Percentiles rank a stretch among this genome's conserved stretches.
These are phyloP conservation scores for Pichia insulana DNA, from an alignment of 805 yeast genomes.

Conservation along the genomic window DNA sequence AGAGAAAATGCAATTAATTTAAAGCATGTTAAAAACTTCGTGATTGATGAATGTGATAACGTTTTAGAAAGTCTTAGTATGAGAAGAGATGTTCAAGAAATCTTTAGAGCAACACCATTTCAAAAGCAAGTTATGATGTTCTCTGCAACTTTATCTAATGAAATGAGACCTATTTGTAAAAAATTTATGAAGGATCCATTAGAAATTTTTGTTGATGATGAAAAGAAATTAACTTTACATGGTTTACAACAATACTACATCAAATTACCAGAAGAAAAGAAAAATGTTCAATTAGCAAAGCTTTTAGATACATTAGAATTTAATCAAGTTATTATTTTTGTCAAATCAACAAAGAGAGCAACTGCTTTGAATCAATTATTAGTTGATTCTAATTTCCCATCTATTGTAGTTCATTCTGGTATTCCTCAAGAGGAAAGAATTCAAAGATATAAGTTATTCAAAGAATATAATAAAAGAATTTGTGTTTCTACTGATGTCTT, in stretches of 20 bases:
- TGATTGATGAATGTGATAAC: constrained; percentile 97
- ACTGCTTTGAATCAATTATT: constrained; percentile 82
- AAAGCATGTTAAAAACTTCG: constrained; percentile 85
- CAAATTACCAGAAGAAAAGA: constrained; percentile 82
- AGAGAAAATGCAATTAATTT: constrained; percentile 84
- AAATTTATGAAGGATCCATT: constrained; percentile 97
- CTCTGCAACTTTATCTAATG: constrained; percentile 90
- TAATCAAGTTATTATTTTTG: constrained; percentile 96
- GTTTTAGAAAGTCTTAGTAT: constrained; percentile 78
- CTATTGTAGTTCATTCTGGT: constrained; percentile 92
- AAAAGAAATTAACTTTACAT: constrained; percentile 92
- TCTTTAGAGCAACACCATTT: constrained; percentile 94
- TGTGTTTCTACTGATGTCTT: constrained; percentile 98
- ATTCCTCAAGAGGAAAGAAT: constrained; percentile 97
- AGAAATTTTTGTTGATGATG: constrained; percentile 96
- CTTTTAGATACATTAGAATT: constrained; percentile 89
- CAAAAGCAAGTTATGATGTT: constrained; percentile 99
- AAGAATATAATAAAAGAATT: constrained; percentile 96
- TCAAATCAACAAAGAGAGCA: constrained; percentile 85
- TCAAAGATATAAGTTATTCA: constrained; percentile 89
- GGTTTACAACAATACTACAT: constrained; percentile 96
- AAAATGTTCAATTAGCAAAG: constrained; percentile 88
- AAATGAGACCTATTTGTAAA: constrained; percentile 93
- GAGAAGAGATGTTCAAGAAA: constrained; percentile 98
- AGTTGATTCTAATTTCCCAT: constrained; percentile 91